phyloP scores from a whole-genome alignment of 176 grass and related monocot genomes.

The Triticum urartu region DNA sequence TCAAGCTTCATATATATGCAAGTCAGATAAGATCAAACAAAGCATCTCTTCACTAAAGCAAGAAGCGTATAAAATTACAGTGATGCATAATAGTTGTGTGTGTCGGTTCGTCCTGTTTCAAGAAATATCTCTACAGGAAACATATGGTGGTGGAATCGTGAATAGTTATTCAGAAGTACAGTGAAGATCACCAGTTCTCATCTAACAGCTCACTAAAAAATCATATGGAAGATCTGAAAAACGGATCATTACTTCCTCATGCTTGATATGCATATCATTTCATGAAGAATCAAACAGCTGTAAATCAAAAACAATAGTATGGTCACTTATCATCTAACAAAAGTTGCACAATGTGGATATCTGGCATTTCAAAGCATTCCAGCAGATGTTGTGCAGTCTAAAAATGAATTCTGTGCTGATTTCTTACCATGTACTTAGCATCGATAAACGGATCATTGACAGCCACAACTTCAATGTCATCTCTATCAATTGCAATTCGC shows the following conservation, averaged over 20 bases:
- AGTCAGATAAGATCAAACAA: constrained; percentile 3
- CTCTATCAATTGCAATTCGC: constrained; percentile 78
- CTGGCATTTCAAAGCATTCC: not conserved
- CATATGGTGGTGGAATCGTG: not conserved
- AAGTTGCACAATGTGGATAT: not conserved
- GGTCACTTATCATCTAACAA: not conserved
- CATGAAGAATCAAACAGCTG: not conserved
- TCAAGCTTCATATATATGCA: not conserved
- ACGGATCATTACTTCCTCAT: not conserved
- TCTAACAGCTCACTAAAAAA: not conserved
- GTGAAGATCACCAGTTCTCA: not conserved
- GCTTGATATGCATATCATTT: not conserved
- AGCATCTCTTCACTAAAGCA: not conserved
- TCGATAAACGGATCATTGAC: constrained; percentile 98
- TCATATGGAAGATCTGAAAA: not conserved
- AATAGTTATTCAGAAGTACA: not conserved
- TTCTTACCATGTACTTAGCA: constrained; percentile 94
- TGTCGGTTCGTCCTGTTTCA: not conserved
- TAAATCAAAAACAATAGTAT: not conserved
- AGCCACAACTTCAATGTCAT: constrained; percentile 97
- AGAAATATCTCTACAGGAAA: not conserved
- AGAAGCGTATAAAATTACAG: not conserved
- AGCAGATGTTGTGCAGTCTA: not conserved
- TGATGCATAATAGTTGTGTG: not conserved
- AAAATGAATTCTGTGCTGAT: not conserved